Percentiles rank a stretch among this genome's conserved stretches.
Evolutionary conservation across 1,284 basidiomycete species (phyloP).

Genomic region (Thelephora terrestris): DNA sequence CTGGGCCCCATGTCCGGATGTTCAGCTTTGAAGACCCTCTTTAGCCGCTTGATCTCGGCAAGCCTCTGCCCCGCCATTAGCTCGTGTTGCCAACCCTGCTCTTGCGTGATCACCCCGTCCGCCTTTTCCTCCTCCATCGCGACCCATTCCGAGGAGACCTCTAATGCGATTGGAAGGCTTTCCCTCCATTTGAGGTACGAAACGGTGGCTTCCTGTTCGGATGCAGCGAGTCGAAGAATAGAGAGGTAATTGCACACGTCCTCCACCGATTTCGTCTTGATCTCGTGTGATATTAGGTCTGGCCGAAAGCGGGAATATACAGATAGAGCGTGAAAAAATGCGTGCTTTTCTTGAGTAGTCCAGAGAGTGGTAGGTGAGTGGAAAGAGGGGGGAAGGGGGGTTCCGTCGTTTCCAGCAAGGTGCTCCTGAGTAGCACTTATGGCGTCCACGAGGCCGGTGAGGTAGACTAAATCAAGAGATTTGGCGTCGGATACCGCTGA

Average conservation of each 20-base stretch:
- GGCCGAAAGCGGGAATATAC: slow-evolving; percentile 58
- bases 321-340: slow-evolving; percentile 59
- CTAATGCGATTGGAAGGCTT: slow-evolving; percentile 30
- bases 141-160: slow-evolving; percentile 54
- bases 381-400: slow-evolving; percentile 26
- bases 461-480: neutral
- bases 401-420: slow-evolving; percentile 12
- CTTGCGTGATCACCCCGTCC: slow-evolving; percentile 22
- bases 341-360: slow-evolving; percentile 54
- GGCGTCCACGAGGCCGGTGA: neutral
- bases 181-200: slow-evolving; percentile 5
- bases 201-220: neutral
- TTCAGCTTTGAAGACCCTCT: neutral
- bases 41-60: neutral
- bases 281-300: slow-evolving; percentile 58
- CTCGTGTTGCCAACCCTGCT: slow-evolving; percentile 22
- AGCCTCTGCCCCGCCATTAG: slow-evolving; percentile 14
- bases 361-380: slow-evolving; percentile 43
- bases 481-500: too few species aligned
- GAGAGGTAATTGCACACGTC: slow-evolving; percentile 57
- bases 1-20: neutral
- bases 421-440: slow-evolving; percentile 4
- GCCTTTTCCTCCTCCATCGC: slow-evolving; percentile 51
- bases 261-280: slow-evolving; percentile 47
- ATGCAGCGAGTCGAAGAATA: slow-evolving; percentile 31